Conservation (phyloP, 352 stramenopile species). For the Paralagenidium karlingii region DNA sequence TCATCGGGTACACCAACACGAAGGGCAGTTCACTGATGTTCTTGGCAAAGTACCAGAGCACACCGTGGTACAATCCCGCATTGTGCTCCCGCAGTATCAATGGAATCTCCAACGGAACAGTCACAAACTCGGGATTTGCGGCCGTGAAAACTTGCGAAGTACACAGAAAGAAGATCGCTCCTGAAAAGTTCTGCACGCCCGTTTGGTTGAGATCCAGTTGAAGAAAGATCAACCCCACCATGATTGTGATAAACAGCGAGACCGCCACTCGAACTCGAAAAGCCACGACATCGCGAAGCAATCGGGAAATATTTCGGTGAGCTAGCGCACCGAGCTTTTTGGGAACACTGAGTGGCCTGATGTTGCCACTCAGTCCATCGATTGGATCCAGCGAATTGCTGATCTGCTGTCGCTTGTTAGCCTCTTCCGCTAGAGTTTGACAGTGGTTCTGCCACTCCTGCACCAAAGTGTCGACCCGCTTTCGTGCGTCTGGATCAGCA, state of each 20-base stretch:
- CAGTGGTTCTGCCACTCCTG: constrained; percentile 7
- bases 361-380: too few species aligned
- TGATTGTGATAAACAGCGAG: constrained; percentile 14
- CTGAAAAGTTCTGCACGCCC: constrained; percentile 35
- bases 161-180: constrained; percentile 32
- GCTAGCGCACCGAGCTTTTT: constrained; percentile 1
- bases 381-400: too few species aligned
- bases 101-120: constrained; percentile 17
- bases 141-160: too few species aligned
- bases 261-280: constrained; percentile 13
- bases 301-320: constrained; percentile 12
- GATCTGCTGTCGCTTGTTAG: too few species aligned
- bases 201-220: constrained; percentile 26
- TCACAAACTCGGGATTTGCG: constrained; percentile 17
- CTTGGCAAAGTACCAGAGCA: constrained; percentile 19
- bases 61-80: constrained; percentile 13
- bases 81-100: constrained; percentile 20
- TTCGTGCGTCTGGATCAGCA: constrained; percentile 8
- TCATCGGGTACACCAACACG: constrained; percentile 19
- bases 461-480: constrained; percentile 10
- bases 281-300: constrained; percentile 11
- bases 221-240: constrained; percentile 15
- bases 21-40: constrained; percentile 19
- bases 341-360: too few species aligned
- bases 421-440: too few species aligned